A percentile compares a stretch with the other conserved stretches of the same genome.
phyloP scores from a whole-genome alignment of 495 filamentous ascomycete species.

The Talaromyces stipitatus region DNA sequence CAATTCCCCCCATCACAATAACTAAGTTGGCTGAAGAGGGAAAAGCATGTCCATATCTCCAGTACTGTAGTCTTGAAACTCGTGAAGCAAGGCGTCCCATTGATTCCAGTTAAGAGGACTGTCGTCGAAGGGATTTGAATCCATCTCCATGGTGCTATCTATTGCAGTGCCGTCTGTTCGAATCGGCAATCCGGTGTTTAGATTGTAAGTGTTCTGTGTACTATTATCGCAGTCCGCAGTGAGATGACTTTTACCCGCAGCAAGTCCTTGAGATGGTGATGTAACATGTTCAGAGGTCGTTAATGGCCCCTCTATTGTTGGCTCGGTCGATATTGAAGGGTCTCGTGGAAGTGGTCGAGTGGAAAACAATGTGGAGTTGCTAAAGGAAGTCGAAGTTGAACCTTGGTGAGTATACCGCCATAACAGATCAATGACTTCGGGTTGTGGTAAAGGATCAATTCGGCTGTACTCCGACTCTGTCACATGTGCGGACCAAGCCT shows the following conservation, averaged over 20 bases:
- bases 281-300: background rate
- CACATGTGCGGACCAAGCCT: conserved; percentile 26
- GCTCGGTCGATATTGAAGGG: background rate
- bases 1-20: background rate
- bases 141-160: conserved; percentile 3
- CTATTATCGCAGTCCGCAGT: too few species aligned
- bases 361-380: background rate
- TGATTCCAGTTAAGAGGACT: conserved; percentile 28
- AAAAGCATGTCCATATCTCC: conserved; percentile 1
- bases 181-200: background rate
- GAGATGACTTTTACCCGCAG: background rate
- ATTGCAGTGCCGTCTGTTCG: background rate
- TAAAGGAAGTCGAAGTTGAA: conserved; percentile 1
- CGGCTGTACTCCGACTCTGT: conserved; percentile 18
- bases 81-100: conserved; percentile 26
- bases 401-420: background rate
- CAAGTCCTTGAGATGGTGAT: background rate
- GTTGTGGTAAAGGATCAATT: conserved; percentile 17
- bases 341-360: background rate
- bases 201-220: background rate
- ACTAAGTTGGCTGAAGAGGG: background rate
- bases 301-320: background rate
- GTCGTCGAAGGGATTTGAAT: conserved; percentile 11
- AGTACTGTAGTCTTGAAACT: conserved; percentile 14
- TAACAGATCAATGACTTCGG: conserved; percentile 12